phyloP scores from a whole-genome alignment of 768 basidiomycete genomes.

The Lactifluus rugatus region DNA sequence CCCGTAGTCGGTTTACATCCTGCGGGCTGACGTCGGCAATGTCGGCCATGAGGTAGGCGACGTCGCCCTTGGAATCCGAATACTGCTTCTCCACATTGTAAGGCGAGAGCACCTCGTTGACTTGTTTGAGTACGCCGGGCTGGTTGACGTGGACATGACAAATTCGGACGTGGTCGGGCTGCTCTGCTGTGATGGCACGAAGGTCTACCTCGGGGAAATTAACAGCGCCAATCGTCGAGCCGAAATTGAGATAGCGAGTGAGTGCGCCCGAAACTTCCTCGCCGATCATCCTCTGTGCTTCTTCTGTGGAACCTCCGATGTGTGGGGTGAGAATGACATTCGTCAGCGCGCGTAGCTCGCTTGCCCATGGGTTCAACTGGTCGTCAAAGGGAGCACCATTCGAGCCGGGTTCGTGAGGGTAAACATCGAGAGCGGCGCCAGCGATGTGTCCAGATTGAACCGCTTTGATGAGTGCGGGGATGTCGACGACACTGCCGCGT shows the following conservation, averaged over 20 bases:
- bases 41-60: slow-evolving; percentile 95
- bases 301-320: slow-evolving; percentile 98
- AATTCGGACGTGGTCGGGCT: slow-evolving; percentile 72
- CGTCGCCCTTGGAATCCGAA: slow-evolving; percentile 91
- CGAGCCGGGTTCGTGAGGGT: slow-evolving; percentile 83
- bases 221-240: slow-evolving; percentile 85
- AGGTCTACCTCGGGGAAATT: slow-evolving; percentile 99
- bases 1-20: slow-evolving; percentile 71
- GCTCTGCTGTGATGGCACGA: slow-evolving; percentile 80
- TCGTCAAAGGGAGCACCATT: slow-evolving; percentile 90
- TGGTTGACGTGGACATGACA: slow-evolving; percentile 95
- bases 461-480: slow-evolving; percentile 77
- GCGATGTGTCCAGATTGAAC: slow-evolving; percentile 83
- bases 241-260: slow-evolving; percentile 83
- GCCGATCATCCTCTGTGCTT: slow-evolving; percentile 96
- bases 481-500: slow-evolving; percentile 90
- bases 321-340: slow-evolving; percentile 98
- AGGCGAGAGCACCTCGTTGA: slow-evolving; percentile 89
- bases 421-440: slow-evolving; percentile 90
- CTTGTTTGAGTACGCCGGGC: slow-evolving; percentile 87
- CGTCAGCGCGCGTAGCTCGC: slow-evolving; percentile 58
- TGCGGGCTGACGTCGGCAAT: slow-evolving; percentile 80
- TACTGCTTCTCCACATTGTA: slow-evolving; percentile 99
- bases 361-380: slow-evolving; percentile 78
- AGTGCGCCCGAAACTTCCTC: slow-evolving; percentile 85